Conservation (phyloP, 1,284 basidiomycete species). For the Psilocybe mexicana region DNA sequence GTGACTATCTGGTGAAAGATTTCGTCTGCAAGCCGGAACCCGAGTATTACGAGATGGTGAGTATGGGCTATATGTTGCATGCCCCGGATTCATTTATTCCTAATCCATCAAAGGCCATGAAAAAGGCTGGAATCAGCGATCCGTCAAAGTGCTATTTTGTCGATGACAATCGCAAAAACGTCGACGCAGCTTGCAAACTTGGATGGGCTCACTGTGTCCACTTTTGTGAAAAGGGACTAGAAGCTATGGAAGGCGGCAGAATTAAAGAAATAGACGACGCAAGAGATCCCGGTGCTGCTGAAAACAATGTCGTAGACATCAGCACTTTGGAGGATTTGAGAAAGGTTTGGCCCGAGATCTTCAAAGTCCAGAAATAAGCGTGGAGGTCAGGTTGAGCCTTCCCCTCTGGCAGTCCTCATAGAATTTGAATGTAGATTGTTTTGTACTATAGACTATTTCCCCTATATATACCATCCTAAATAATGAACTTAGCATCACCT, state of each 20-base stretch:
- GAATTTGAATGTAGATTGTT: too few species aligned
- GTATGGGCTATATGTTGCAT: constrained; percentile 1
- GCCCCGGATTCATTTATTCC: neutral
- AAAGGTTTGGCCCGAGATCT: constrained; percentile 70
- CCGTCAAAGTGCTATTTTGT: constrained; percentile 72
- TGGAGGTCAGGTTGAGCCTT: too few species aligned
- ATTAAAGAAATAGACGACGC: constrained; percentile 51
- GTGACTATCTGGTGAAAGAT: constrained; percentile 70
- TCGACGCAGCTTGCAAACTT: constrained; percentile 60
- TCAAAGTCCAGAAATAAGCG: constrained; percentile 36
- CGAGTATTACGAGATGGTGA: constrained; percentile 65
- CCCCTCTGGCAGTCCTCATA: too few species aligned
- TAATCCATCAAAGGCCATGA: constrained; percentile 54
- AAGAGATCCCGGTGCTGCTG: constrained; percentile 34
- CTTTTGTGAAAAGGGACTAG: constrained; percentile 68
- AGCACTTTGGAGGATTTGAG: constrained; percentile 63
- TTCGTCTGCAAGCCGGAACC: constrained; percentile 86
- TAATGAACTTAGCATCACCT: too few species aligned
- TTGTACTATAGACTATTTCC: too few species aligned
- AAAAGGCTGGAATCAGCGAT: constrained; percentile 56
- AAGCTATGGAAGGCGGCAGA: constrained; percentile 61
- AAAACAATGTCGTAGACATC: constrained; percentile 48
- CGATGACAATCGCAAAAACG: constrained; percentile 72
- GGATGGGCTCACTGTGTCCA: constrained; percentile 75
- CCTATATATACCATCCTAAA: too few species aligned